phyloP scores from a whole-genome alignment of 2,329 filamentous ascomycete species.

The Zymoseptoria passerinii region DNA sequence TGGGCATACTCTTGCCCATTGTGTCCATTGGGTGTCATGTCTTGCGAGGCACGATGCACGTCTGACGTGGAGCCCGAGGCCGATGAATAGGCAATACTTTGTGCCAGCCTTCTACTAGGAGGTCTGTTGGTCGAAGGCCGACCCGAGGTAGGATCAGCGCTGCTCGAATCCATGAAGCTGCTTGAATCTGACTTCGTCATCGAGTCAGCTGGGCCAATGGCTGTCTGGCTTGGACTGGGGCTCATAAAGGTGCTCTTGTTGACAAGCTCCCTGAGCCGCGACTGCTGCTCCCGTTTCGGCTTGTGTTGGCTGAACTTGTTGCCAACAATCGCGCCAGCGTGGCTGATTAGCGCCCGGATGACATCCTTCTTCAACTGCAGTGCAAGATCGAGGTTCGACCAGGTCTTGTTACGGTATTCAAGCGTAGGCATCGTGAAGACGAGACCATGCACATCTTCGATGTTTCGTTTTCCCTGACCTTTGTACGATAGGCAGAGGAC shows the following conservation, averaged over 20 bases:
- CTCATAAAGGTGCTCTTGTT: conserved; percentile 60
- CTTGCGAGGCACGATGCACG: conserved; percentile 4
- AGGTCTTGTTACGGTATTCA: conserved; percentile 97
- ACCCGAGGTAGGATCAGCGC: conserved; percentile 14
- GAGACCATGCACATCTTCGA: conserved; percentile 95
- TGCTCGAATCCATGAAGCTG: conserved; percentile 18
- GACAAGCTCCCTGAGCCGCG: conserved; percentile 73
- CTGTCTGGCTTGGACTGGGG: conserved; percentile 9
- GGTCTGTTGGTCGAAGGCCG: conserved; percentile 24
- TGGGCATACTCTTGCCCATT: not conserved
- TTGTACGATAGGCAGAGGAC: conserved; percentile 95
- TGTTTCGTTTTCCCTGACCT: conserved; percentile 86
- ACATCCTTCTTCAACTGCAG: conserved; percentile 90
- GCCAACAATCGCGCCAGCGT: conserved; percentile 90
- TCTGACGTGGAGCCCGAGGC: conserved; percentile 18
- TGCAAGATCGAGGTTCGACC: conserved; percentile 93
- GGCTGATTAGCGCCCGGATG: conserved; percentile 85
- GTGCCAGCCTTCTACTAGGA: conserved; percentile 21
- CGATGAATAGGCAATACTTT: conserved; percentile 16
- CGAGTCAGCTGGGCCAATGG: conserved; percentile 11
- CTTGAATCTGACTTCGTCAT: conserved; percentile 18
- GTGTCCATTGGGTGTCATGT: not conserved
- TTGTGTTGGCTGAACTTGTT: conserved; percentile 93
- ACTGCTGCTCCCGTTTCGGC: conserved; percentile 70
- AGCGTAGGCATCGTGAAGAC: conserved; percentile 92